Percentiles rank a stretch among this genome's conserved stretches.
Conservation (phyloP, 2,329 filamentous ascomycete species). For the Aspergillus sp. region DNA sequence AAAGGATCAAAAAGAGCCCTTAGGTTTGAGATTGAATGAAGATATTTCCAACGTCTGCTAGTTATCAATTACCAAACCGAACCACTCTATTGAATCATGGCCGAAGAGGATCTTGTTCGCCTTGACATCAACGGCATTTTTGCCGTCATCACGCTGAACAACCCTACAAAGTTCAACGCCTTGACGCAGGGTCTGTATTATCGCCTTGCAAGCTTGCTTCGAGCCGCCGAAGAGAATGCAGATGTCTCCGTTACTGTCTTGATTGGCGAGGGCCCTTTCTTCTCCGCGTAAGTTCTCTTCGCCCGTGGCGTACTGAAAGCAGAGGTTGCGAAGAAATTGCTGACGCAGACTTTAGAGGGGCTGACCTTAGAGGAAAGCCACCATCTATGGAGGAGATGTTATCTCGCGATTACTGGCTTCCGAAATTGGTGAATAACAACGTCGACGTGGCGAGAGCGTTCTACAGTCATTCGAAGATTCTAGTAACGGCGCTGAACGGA, state of each 20-base stretch:
- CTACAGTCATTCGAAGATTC: constrained; percentile 81
- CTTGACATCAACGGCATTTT: no score
- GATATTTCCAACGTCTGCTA: no score
- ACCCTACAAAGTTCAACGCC: no score
- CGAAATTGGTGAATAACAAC: constrained; percentile 54
- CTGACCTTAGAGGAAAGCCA: not conserved
- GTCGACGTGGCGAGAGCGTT: constrained; percentile 78
- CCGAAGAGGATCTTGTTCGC: no score
- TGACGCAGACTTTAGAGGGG: not conserved
- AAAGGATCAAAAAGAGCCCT: no score
- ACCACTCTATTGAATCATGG: no score
- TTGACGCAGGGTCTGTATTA: no score
- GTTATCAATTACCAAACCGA: no score
- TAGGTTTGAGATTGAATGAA: no score
- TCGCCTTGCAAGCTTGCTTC: constrained; percentile 26
- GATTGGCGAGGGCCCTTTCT: constrained; percentile 1
- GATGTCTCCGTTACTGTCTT: constrained; percentile 4
- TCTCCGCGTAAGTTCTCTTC: constrained; percentile 69
- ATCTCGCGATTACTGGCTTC: no score
- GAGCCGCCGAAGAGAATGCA: constrained; percentile 74
- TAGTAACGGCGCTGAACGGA: constrained; percentile 79
- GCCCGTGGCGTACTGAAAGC: no score
- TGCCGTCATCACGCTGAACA: no score
- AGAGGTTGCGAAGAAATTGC: not conserved
- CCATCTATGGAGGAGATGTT: not conserved